Base-by-base conservation (phyloP, 306 rosid species). In the Quercus mongolica region DNA sequence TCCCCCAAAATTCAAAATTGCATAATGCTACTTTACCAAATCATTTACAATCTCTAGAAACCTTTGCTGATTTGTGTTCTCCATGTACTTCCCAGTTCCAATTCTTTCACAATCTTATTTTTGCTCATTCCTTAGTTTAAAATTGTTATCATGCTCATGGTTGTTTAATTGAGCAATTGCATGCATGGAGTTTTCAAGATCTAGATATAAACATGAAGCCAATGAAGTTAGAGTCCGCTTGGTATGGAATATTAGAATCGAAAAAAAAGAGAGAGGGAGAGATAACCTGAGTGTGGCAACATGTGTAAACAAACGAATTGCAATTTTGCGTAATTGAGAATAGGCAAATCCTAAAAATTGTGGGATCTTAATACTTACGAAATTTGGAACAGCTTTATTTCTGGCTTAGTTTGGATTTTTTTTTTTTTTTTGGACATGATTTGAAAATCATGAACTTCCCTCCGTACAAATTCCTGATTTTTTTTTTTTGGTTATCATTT, bases 401-500 rank as follows among this genome's bases (percentile, higher is more conserved):
- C 46, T 8, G 46, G 3, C 46, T 0, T 8, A 41, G 12, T 41
- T 7, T 41, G 46, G 46, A 41, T 7, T 35, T 35, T 35, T 35
- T 35, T 35, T 33, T 33, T 33, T 28, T 28, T 5, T 33, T 33
- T 33, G 6, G 1, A 11, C 15, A 7, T 26, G 13, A n/a, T 15
- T 8, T 23, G 61, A 54, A 67, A 71, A 59, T 19, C 5, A 10
- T 71, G 74, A 54, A 71, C 35, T 74, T 51, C 15, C 15, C 54
- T 7, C 31, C 18, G 4, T 18, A 4, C 28, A 9, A 5, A 56
- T 56, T 68, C 20, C n/a, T n/a, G 13, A n/a, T 59, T 41, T 35
- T 6, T 8, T 41, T 7, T 71, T 49, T 74, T 20, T 75, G 74
- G 78, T 76, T 77, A 41, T 74, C 3, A 20, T 82, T 82, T 82